Conservation (phyloP, 129 eudicot genomes). For the Escallonia rubra region DNA sequence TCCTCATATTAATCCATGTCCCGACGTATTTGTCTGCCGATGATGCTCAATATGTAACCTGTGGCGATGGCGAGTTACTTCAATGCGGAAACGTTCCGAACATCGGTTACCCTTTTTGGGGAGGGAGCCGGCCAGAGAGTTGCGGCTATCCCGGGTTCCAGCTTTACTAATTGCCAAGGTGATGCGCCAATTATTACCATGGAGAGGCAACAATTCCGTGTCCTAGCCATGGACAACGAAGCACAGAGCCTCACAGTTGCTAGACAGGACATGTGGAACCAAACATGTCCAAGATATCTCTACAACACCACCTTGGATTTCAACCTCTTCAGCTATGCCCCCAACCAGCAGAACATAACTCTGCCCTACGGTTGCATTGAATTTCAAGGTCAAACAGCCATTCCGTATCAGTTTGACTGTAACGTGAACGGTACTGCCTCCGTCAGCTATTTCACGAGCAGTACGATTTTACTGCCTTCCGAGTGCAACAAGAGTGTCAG, state of each 20-base stretch:
- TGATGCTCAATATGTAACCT: conserved; percentile 1
- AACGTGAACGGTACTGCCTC: not conserved
- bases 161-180: conserved; percentile 13
- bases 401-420: not conserved
- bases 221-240: not conserved
- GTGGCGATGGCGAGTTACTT: not conserved
- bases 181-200: not conserved
- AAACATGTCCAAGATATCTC: conserved; percentile 1
- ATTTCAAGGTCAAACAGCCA: not conserved
- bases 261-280: conserved; percentile 11
- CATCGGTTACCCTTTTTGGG: conserved; percentile 23
- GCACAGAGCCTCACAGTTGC: not conserved
- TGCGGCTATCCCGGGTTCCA: conserved; percentile 26
- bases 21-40: not conserved
- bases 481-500: not conserved
- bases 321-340: not conserved
- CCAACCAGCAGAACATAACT: conserved; percentile 7
- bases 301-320: conserved; percentile 17
- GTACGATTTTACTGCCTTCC: not conserved
- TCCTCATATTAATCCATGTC: not conserved
- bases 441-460: not conserved
- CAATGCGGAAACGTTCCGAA: conserved; percentile 9
- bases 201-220: not conserved
- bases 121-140: conserved; percentile 1
- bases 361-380: conserved; percentile 5